Evolutionary conservation across 345 rosid genomes (phyloP), one percentile per base, ranked within the genome.

Genomic region (Pugionium cornutum): DNA sequence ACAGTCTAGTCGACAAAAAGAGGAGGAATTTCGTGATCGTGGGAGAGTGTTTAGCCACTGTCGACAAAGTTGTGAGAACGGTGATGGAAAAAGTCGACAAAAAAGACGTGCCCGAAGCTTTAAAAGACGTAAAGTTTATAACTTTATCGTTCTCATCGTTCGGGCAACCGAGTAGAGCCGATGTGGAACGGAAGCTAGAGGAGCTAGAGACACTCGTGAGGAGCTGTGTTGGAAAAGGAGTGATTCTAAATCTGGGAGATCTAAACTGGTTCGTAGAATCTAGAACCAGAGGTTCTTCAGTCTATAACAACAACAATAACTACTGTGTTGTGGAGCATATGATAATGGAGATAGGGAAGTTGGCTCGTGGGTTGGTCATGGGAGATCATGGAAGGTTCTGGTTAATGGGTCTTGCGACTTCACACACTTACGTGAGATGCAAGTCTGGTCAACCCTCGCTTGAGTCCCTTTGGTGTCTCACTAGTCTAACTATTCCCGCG

Each of bases 381-480:
- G 83, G 82, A 61, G 89, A 76, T 9, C 77, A 72, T 72, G 82
- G 79, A 11, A 82, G 82, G 72, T 72, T 89, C 77, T 85, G 90
- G 90, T 64, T 92, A n/a, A 58, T 89, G 79, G 96, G 92, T 40
- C 79, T 83, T 58, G 89, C 98, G n/a, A 88, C 92, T 72, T 85
- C 86, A 55, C 86, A 88, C 52, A 85, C 82, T 59, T 92, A 84
- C 82, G 74, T 81, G 84, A 87, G 83, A 73, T 86, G 84, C 60
- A 87, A 86, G 85, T 77, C 87, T 9, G 84, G 82, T 30, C 75
- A 80, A 69, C 92, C 96, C 7, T 86, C 91, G 27, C 77, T 80
- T 1, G 89, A 88, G 57, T 69, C 78, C 48, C 63, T 88, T 44
- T 89, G 87, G 91, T 81, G 82, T 48, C 84, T 89, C 27, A 83